Conservation (phyloP, 306 rosid genomes). For the Arachis hypogaea region DNA sequence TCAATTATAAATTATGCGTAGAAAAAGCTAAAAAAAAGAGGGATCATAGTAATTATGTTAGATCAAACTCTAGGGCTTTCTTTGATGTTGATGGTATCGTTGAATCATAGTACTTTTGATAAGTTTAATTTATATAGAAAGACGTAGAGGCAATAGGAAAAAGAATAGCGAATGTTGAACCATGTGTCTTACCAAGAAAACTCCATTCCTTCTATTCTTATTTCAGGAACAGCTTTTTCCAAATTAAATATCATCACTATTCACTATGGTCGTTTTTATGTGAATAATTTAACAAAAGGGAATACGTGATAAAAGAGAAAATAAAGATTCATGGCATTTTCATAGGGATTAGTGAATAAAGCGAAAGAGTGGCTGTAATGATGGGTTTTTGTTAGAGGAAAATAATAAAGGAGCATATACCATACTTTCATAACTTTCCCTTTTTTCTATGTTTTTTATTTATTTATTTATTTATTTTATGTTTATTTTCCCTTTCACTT, state of each 20-base stretch:
- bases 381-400: slow-evolving; percentile 50
- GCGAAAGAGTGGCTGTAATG: slow-evolving; percentile 68
- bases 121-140: slow-evolving; percentile 16
- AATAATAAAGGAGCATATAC: slow-evolving; percentile 40
- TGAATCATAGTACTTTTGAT: slow-evolving; percentile 19
- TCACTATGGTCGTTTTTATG: slow-evolving; percentile 12
- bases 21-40: too few relatives aligned
- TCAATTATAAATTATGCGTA: too few relatives aligned
- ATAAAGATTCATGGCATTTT: slow-evolving; percentile 43
- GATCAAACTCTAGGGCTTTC: too few relatives aligned
- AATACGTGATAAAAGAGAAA: slow-evolving; percentile 22
- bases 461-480: slow-evolving; percentile 2
- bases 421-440: slow-evolving; percentile 48
- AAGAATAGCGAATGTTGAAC: slow-evolving; percentile 36
- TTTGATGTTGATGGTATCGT: too few relatives aligned
- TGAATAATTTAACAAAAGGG: slow-evolving; percentile 22
- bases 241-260: slow-evolving; percentile 28
- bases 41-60: neutral
- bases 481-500: slow-evolving; percentile 39
- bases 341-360: slow-evolving; percentile 71
- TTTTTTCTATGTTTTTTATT: slow-evolving; percentile 11
- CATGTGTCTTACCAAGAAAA: slow-evolving; percentile 45
- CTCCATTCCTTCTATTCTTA: slow-evolving; percentile 35
- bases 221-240: slow-evolving; percentile 29
- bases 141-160: slow-evolving; percentile 43